Percentiles rank a stretch among this genome's conserved stretches.
phyloP scores from a whole-genome alignment of 768 basidiomycete species.

The Pisolithus microcarpus region DNA sequence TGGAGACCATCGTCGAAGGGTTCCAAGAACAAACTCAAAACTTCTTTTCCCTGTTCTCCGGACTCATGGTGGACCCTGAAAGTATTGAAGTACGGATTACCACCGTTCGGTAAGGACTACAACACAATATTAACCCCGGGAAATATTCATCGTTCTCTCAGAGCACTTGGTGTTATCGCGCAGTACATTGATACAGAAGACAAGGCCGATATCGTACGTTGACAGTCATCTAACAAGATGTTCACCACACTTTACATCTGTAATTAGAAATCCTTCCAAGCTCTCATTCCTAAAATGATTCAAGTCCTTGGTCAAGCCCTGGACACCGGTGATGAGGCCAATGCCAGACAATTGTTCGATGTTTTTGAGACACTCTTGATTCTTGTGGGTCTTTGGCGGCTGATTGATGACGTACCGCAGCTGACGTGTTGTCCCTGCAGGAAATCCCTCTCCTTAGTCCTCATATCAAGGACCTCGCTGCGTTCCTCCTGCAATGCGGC shows the following conservation, averaged over 20 bases:
- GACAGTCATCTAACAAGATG: not conserved
- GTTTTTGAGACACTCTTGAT: slow-evolving; percentile 94
- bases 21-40: slow-evolving; percentile 67
- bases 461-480: slow-evolving; percentile 78
- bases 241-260: slow-evolving; percentile 1
- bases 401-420: not conserved
- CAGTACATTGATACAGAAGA: slow-evolving; percentile 88
- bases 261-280: slow-evolving; percentile 76
- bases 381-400: slow-evolving; percentile 45
- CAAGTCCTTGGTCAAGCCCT: slow-evolving; percentile 81
- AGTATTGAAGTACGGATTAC: slow-evolving; percentile 87
- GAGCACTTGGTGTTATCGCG: slow-evolving; percentile 86
- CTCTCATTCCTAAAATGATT: slow-evolving; percentile 80
- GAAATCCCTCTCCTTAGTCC: slow-evolving; percentile 91
- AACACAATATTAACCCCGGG: not conserved
- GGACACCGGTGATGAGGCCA: slow-evolving; percentile 68
- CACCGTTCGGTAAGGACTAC: slow-evolving; percentile 57
- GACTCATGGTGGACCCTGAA: slow-evolving; percentile 71
- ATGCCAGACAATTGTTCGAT: slow-evolving; percentile 87
- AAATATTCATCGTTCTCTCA: slow-evolving; percentile 18
- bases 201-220: slow-evolving; percentile 75
- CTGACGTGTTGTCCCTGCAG: slow-evolving; percentile 31
- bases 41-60: slow-evolving; percentile 75
- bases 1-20: slow-evolving; percentile 88
- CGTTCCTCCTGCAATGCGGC: slow-evolving; percentile 83